Evolutionary conservation across 2,329 filamentous ascomycete species (phyloP).

Genomic region (Rhytidhysteron rufulum): DNA sequence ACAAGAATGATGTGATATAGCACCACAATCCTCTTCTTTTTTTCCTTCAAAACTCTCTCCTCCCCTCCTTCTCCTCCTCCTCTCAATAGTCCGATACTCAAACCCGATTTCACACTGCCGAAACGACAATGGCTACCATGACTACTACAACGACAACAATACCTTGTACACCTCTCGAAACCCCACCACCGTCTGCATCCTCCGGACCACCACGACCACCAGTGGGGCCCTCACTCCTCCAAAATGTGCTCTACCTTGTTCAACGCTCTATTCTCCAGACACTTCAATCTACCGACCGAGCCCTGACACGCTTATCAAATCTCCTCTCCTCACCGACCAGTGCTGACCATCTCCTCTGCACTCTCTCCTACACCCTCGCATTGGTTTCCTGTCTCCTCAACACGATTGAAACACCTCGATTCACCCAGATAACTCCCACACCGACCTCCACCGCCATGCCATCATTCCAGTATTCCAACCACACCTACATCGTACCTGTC

Average conservation of each 20-base stretch:
- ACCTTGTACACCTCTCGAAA: neutral
- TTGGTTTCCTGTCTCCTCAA: slow-evolving; percentile 39
- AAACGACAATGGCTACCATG: too few relatives aligned
- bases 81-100: too few relatives aligned
- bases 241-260: slow-evolving; percentile 8
- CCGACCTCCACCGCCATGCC: slow-evolving; percentile 34
- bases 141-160: too few relatives aligned
- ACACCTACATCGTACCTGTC: slow-evolving; percentile 36
- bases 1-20: too few relatives aligned
- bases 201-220: slow-evolving; percentile 7
- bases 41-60: too few relatives aligned
- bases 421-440: slow-evolving; percentile 35
- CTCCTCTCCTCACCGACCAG: slow-evolving; percentile 39
- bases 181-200: neutral
- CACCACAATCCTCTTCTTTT: too few relatives aligned
- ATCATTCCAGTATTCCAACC: slow-evolving; percentile 41
- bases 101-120: too few relatives aligned
- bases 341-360: slow-evolving; percentile 41
- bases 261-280: slow-evolving; percentile 15
- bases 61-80: too few relatives aligned
- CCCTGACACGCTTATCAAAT: slow-evolving; percentile 28
- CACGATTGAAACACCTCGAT: slow-evolving; percentile 30
- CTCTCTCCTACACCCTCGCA: slow-evolving; percentile 41
- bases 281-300: slow-evolving; percentile 25
- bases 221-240: slow-evolving; percentile 3